phyloP scores from a whole-genome alignment of 805 yeast species.

The Clavispora phyllophila region DNA sequence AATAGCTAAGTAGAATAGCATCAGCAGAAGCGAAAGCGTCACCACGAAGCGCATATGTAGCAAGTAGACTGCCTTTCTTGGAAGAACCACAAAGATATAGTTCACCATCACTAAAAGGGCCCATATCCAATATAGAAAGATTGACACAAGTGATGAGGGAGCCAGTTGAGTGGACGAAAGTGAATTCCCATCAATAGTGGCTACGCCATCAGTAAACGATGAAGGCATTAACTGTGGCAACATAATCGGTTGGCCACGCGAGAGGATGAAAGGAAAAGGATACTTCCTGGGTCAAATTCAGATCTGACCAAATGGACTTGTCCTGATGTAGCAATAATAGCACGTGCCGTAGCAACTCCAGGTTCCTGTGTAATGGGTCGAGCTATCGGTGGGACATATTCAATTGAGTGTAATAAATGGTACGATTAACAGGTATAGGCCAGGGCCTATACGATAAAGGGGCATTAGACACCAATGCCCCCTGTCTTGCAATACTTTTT shows the following conservation, averaged over 20 bases:
- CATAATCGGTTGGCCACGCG: background rate
- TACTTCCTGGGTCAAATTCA: too few relatives aligned
- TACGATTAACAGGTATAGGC: too few relatives aligned
- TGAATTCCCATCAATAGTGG: slow-evolving; percentile 1
- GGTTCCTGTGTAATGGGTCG: slow-evolving; percentile 1
- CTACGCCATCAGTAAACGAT: background rate
- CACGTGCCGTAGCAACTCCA: slow-evolving; percentile 1
- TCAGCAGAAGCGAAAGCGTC: slow-evolving; percentile 46
- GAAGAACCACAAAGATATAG: slow-evolving; percentile 8
- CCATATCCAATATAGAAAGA: slow-evolving; percentile 17
- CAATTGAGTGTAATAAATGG: too few relatives aligned
- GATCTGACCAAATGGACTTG: slow-evolving; percentile 9
- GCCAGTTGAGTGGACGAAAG: slow-evolving; percentile 4
- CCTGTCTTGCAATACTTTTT: too few relatives aligned
- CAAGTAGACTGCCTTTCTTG: slow-evolving; percentile 18
- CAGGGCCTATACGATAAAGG: too few relatives aligned
- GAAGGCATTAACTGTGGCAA: background rate
- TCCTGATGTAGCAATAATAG: slow-evolving; percentile 11
- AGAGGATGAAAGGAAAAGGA: background rate
- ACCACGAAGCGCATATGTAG: slow-evolving; percentile 44
- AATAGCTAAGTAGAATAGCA: slow-evolving; percentile 29
- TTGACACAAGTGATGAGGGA: background rate
- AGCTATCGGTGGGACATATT: background rate
- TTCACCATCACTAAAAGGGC: slow-evolving; percentile 16
- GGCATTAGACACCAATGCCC: too few relatives aligned